phyloP scores from a whole-genome alignment of 371 early-diverging fungal species.

The Lichtheimia corymbifera region DNA sequence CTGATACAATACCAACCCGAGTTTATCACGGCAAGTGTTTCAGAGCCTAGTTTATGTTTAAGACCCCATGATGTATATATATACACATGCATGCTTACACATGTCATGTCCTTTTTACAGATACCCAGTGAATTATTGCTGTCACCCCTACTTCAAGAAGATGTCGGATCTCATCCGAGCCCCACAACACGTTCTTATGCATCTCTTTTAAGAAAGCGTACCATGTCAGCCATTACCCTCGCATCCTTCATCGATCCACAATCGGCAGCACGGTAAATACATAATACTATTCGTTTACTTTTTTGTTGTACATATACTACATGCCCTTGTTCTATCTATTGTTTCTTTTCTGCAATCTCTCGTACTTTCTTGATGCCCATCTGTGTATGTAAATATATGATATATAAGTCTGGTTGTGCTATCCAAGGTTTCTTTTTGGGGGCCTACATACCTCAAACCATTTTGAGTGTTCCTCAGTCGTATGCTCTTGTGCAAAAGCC shows the following conservation, averaged over 20 bases:
- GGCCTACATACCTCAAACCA: conserved; percentile 42
- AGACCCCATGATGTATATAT: neutral
- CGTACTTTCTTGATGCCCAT: conserved; percentile 11
- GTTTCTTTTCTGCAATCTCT: conserved; percentile 2
- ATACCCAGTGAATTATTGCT: neutral
- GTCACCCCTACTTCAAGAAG: neutral
- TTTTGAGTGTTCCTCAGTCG: conserved; percentile 34
- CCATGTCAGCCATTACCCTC: neutral
- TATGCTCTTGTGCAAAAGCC: conserved; percentile 28
- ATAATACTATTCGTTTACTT: neutral
- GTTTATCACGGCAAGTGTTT: conserved; percentile 60
- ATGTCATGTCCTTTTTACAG: neutral
- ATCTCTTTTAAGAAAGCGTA: too few relatives aligned
- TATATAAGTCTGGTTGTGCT: neutral
- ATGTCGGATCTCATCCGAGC: neutral
- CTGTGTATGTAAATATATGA: conserved; percentile 3
- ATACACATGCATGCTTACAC: neutral
- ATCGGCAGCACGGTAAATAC: too few relatives aligned
- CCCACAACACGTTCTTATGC: too few relatives aligned
- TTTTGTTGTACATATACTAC: neutral
- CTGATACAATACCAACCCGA: conserved; percentile 72
- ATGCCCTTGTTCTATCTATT: neutral
- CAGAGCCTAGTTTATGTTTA: neutral
- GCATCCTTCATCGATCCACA: neutral
- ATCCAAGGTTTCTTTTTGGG: neutral